These are phyloP conservation scores for Argentina anserina DNA, from an alignment of 306 rosid species.

Conservation along the genomic window DNA sequence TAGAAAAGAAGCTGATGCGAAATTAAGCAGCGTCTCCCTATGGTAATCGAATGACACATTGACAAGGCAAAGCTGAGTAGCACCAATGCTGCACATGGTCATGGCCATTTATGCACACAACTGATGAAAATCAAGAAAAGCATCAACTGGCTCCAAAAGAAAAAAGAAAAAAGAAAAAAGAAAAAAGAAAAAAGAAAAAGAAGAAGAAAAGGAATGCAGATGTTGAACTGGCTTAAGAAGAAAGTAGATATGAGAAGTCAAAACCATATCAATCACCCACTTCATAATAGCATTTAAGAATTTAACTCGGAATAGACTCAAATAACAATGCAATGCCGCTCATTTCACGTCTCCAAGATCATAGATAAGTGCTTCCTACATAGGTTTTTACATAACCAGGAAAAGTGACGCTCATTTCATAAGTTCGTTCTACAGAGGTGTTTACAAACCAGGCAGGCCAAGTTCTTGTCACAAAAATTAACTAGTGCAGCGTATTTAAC, in stretches of 20 bases:
- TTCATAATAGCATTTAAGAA: slow-evolving; percentile 5
- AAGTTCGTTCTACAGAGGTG: slow-evolving; percentile 41
- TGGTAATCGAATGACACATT: background rate
- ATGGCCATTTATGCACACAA: background rate
- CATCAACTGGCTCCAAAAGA: background rate
- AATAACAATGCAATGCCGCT: slow-evolving; percentile 16
- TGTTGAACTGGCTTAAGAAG: background rate
- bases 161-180: too few relatives aligned
- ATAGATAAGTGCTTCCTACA: slow-evolving; percentile 39
- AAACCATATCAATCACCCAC: background rate
- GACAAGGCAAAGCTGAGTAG: background rate
- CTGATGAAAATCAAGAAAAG: background rate
- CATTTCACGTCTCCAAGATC: slow-evolving; percentile 27
- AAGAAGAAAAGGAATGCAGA: too few relatives aligned
- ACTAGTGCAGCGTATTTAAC: slow-evolving; percentile 28
- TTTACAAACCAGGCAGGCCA: slow-evolving; percentile 34
- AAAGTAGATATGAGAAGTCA: slow-evolving; percentile 1
- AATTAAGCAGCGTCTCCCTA: background rate
- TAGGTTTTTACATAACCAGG: slow-evolving; percentile 38
- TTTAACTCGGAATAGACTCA: slow-evolving; percentile 14
- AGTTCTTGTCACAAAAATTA: slow-evolving; percentile 32
- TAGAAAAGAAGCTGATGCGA: background rate
- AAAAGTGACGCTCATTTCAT: slow-evolving; percentile 12
- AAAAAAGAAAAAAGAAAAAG: too few relatives aligned
- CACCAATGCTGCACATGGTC: background rate